A percentile compares a stretch with the other conserved stretches of the same genome.
phyloP scores from a whole-genome alignment of 495 filamentous ascomycete species.

The Penicillium fimorum region DNA sequence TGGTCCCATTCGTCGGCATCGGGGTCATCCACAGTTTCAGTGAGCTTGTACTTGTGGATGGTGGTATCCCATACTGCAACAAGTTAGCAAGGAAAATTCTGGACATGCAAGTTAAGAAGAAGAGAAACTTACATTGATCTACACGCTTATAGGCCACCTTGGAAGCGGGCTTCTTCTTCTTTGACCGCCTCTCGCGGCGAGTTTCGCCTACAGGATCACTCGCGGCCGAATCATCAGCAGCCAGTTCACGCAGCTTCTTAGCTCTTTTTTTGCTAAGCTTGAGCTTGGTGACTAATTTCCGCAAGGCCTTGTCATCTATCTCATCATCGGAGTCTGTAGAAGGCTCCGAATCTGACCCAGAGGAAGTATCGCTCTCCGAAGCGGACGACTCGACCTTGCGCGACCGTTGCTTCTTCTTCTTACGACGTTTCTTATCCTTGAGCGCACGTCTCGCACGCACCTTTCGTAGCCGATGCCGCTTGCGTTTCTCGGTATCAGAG shows the following conservation, averaged over 20 bases:
- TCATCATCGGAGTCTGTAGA: constrained; percentile 27
- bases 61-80: constrained; percentile 67
- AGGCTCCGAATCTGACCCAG: constrained; percentile 35
- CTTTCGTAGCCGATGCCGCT: constrained; percentile 40
- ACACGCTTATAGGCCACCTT: constrained; percentile 83
- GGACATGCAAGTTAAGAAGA: not conserved
- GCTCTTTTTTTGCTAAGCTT: constrained; percentile 45
- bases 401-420: constrained; percentile 45
- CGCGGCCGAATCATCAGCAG: constrained; percentile 20
- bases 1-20: constrained; percentile 77
- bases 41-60: constrained; percentile 80
- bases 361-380: constrained; percentile 35
- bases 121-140: constrained; percentile 59
- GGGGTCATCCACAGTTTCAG: constrained; percentile 71
- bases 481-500: constrained; percentile 32
- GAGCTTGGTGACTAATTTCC: constrained; percentile 49
- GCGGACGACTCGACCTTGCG: constrained; percentile 37
- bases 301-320: constrained; percentile 42
- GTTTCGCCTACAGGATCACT: constrained; percentile 16
- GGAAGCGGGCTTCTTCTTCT: constrained; percentile 52
- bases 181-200: constrained; percentile 25
- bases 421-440: constrained; percentile 33
- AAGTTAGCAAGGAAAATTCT: not conserved
- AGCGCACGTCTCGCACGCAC: constrained; percentile 45
- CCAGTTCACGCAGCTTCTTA: constrained; percentile 30